A percentile compares a stretch with the other conserved stretches of the same genome.
Conservation (phyloP, 1,139 yeast species). For the Nadsonia starkeyi-henricii region DNA sequence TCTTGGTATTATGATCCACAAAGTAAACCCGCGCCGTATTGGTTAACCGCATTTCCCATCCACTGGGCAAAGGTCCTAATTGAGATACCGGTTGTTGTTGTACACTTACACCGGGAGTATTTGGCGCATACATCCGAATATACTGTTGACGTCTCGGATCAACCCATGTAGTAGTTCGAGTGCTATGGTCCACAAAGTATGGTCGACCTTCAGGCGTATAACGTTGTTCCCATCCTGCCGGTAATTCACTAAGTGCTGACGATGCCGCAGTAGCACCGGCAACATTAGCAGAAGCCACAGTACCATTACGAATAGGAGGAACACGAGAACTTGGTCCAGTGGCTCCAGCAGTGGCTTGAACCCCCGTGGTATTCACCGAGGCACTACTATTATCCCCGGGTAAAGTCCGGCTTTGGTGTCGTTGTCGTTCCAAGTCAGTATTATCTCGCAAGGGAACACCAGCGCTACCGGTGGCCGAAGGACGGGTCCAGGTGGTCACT, state of each 20-base stretch:
- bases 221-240: constrained; percentile 98
- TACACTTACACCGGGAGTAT: constrained; percentile 44
- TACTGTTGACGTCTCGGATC: constrained; percentile 98
- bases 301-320: constrained; percentile 33
- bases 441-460: constrained; percentile 36
- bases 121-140: constrained; percentile 61
- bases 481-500: constrained; percentile 97
- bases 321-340: constrained; percentile 21
- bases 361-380: constrained; percentile 6
- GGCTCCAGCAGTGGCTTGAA: constrained; percentile 21
- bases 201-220: constrained; percentile 97
- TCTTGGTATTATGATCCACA: constrained; percentile 96
- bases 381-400: constrained; percentile 33
- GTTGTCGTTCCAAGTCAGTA: constrained; percentile 80
- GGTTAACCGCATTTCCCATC: constrained; percentile 99
- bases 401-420: constrained; percentile 78
- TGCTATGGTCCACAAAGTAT: constrained; percentile 94
- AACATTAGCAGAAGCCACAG: constrained; percentile 32
- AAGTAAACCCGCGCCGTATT: constrained; percentile 96
- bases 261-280: constrained; percentile 75
- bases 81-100: constrained; percentile 99
- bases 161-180: constrained; percentile 98
- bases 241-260: constrained; percentile 90
- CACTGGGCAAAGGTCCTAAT: constrained; percentile 93
- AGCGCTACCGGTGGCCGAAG: constrained; percentile 39